Evolutionary conservation across 2,329 filamentous ascomycete species (phyloP).

Genomic region (Pyrenochaeta sp.): DNA sequence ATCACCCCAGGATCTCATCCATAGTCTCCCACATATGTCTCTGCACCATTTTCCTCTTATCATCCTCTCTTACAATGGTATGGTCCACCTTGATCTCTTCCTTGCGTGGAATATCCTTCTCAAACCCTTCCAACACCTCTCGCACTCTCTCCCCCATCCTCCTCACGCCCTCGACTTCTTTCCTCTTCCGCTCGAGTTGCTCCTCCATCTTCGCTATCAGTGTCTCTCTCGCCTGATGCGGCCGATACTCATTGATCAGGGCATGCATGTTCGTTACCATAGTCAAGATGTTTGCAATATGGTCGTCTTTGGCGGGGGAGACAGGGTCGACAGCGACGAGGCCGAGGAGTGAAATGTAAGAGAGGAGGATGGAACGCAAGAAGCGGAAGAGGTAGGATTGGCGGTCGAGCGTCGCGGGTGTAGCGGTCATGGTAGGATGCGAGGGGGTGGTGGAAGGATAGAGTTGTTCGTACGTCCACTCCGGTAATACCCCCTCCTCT

Average conservation of each 20-base stretch:
- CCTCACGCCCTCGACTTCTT: slow-evolving; percentile 75
- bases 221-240: slow-evolving; percentile 89
- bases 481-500: slow-evolving; percentile 66
- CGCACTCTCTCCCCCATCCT: slow-evolving; percentile 76
- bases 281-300: slow-evolving; percentile 79
- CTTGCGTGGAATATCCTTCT: slow-evolving; percentile 29
- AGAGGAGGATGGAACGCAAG: slow-evolving; percentile 84
- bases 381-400: slow-evolving; percentile 75
- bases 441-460: slow-evolving; percentile 55
- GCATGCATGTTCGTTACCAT: slow-evolving; percentile 92
- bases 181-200: slow-evolving; percentile 74
- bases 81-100: slow-evolving; percentile 23
- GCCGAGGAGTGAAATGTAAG: slow-evolving; percentile 85
- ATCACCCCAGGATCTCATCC: slow-evolving; percentile 42
- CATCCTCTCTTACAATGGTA: slow-evolving; percentile 14
- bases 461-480: slow-evolving; percentile 76
- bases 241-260: slow-evolving; percentile 91
- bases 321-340: slow-evolving; percentile 71
- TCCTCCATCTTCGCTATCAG: slow-evolving; percentile 89
- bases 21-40: slow-evolving; percentile 48
- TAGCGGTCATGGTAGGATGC: slow-evolving; percentile 58
- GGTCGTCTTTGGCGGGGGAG: slow-evolving; percentile 71
- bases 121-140: slow-evolving; percentile 74
- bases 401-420: slow-evolving; percentile 57
- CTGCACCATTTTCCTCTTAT: slow-evolving; percentile 36